A percentile compares a stretch with the other conserved stretches of the same genome.
Conservation (phyloP, 2,329 filamentous ascomycete species). For the Trichophyton benhamiae region DNA sequence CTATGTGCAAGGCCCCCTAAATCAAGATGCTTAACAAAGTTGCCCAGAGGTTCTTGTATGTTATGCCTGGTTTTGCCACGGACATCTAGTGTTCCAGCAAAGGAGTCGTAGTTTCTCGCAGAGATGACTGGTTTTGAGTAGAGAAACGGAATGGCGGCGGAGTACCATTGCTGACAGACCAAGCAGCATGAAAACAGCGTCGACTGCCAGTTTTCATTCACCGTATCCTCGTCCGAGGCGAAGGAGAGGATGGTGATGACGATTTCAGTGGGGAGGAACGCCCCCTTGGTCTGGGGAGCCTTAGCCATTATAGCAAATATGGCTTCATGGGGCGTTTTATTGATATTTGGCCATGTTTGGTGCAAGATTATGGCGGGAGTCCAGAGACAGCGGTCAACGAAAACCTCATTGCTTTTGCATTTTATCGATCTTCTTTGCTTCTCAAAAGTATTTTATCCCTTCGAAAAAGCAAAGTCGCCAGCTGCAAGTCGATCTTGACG, state of each 20-base stretch:
- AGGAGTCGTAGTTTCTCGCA: conserved; percentile 43
- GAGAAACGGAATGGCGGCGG: conserved; percentile 38
- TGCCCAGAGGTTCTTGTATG: conserved; percentile 40
- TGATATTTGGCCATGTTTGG: background rate
- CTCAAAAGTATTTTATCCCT: background rate
- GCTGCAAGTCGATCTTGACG: background rate
- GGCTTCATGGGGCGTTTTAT: background rate
- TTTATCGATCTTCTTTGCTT: background rate
- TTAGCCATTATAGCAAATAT: background rate
- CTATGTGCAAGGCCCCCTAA: conserved; percentile 47
- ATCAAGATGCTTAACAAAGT: conserved; percentile 40
- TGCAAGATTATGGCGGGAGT: background rate
- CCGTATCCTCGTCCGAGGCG: conserved; percentile 22
- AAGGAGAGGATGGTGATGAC: conserved; percentile 39
- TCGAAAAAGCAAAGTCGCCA: background rate
- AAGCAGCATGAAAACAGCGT: conserved; percentile 42
- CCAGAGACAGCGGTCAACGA: background rate
- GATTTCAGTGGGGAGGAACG: conserved; percentile 44
- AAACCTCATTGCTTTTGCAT: background rate
- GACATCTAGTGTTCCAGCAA: conserved; percentile 33
- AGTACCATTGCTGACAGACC: conserved; percentile 46
- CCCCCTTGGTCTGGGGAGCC: background rate
- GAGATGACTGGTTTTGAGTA: conserved; percentile 42
- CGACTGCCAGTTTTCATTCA: conserved; percentile 27
- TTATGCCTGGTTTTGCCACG: conserved; percentile 11